A percentile compares a stretch with the other conserved stretches of the same genome.
phyloP scores from a whole-genome alignment of 805 yeast genomes.

The Lipomyces spencermartinsiae region DNA sequence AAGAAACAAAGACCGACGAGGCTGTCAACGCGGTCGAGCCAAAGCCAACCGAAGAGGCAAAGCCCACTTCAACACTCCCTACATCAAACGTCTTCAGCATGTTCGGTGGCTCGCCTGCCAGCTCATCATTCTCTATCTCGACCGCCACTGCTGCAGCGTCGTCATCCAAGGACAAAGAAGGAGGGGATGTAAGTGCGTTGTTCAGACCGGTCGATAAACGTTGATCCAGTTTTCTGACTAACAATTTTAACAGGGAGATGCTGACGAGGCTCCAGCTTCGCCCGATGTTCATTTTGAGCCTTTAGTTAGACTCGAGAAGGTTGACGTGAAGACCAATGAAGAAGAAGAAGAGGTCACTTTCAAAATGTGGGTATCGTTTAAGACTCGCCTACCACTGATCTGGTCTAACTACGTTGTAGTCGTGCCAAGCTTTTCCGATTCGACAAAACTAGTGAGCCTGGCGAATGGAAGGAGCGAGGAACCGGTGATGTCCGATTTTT shows the following conservation, averaged over 20 bases:
- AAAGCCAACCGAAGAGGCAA: slow-evolving; percentile 24
- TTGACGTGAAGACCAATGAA: slow-evolving; percentile 94
- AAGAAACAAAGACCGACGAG: slow-evolving; percentile 36
- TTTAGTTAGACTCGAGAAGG: slow-evolving; percentile 90
- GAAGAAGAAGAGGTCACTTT: slow-evolving; percentile 82
- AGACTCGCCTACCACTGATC: background rate
- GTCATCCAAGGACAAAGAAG: slow-evolving; percentile 17
- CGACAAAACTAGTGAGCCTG: slow-evolving; percentile 59
- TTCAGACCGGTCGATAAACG: background rate
- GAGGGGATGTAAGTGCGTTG: background rate
- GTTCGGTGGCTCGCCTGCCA: slow-evolving; percentile 77
- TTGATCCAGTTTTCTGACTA: slow-evolving; percentile 43
- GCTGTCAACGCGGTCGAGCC: slow-evolving; percentile 32
- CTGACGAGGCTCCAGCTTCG: slow-evolving; percentile 67
- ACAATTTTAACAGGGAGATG: slow-evolving; percentile 49
- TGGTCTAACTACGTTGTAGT: slow-evolving; percentile 35
- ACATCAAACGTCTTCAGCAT: slow-evolving; percentile 85
- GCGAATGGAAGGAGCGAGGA: slow-evolving; percentile 99
- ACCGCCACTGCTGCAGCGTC: slow-evolving; percentile 16
- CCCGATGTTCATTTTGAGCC: slow-evolving; percentile 96
- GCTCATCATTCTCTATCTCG: slow-evolving; percentile 19
- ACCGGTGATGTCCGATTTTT: slow-evolving; percentile 97
- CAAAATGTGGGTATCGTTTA: slow-evolving; percentile 59
- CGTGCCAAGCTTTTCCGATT: slow-evolving; percentile 95
- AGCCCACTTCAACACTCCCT: slow-evolving; percentile 51